Percentiles rank a stretch among this genome's conserved stretches.
These are phyloP conservation scores for Alternaria angustiovoidea DNA, from an alignment of 2,329 filamentous ascomycete species.

Conservation along the genomic window DNA sequence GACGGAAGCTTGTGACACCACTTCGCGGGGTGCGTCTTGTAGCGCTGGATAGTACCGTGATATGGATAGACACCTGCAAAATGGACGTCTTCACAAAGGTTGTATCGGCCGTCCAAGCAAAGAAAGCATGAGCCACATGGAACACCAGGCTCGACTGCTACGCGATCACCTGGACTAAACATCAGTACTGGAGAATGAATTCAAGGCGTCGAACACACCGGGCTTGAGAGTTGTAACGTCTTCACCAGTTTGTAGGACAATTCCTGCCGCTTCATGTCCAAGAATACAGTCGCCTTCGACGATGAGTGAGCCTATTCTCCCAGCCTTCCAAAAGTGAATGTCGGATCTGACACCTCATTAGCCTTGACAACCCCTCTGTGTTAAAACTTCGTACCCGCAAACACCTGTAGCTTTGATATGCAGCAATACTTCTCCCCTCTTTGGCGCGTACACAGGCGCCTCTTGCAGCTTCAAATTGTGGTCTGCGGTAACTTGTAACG, in stretches of 20 bases:
- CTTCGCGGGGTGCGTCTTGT: slow-evolving; percentile 68
- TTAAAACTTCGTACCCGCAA: slow-evolving; percentile 60
- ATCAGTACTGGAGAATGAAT: not conserved
- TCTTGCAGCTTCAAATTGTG: slow-evolving; percentile 66
- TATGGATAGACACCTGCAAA: slow-evolving; percentile 70
- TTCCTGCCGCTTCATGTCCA: slow-evolving; percentile 70
- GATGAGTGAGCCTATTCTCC: slow-evolving; percentile 68
- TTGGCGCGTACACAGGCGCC: slow-evolving; percentile 64
- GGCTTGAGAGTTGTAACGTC: slow-evolving; percentile 62
- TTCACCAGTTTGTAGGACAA: slow-evolving; percentile 66
- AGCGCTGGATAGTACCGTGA: slow-evolving; percentile 67
- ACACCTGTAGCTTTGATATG: slow-evolving; percentile 71
- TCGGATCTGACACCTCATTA: slow-evolving; percentile 60
- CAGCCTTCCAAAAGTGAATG: slow-evolving; percentile 73
- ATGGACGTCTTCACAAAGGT: slow-evolving; percentile 68
- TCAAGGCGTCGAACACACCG: slow-evolving; percentile 34
- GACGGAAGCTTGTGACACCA: slow-evolving; percentile 62
- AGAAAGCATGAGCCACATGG: slow-evolving; percentile 69
- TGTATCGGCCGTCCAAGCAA: slow-evolving; percentile 68
- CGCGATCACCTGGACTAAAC: slow-evolving; percentile 61
- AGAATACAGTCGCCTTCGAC: slow-evolving; percentile 71
- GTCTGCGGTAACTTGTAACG: slow-evolving; percentile 67
- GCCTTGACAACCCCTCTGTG: not conserved
- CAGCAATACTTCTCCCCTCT: slow-evolving; percentile 63
- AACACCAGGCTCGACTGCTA: slow-evolving; percentile 72